Percentiles rank a stretch among this genome's conserved stretches.
Conservation (phyloP, 805 yeast genomes). For the Nadsonia fulvescens region DNA sequence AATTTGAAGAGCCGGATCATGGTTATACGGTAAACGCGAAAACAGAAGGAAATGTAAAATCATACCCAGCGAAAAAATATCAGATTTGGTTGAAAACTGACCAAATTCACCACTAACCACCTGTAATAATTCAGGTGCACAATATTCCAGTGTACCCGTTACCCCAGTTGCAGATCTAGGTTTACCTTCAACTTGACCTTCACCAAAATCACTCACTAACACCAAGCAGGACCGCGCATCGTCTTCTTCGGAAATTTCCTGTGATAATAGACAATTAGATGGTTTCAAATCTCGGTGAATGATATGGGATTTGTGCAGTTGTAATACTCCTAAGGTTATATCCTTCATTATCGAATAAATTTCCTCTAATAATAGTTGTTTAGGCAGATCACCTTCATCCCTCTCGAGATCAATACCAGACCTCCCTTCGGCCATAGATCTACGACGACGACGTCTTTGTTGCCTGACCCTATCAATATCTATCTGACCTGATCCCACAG, state of each 20-base stretch:
- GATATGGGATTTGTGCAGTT: constrained; percentile 55
- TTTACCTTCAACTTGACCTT: constrained; percentile 59
- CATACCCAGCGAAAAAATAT: constrained; percentile 70
- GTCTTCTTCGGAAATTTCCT: constrained; percentile 12
- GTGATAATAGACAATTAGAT: constrained; percentile 53
- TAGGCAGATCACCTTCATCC: too few relatives aligned
- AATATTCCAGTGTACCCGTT: constrained; percentile 76
- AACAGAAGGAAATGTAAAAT: constrained; percentile 59
- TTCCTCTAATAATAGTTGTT: constrained; percentile 32
- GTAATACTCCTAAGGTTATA: constrained; percentile 49
- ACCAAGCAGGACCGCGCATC: constrained; percentile 34
- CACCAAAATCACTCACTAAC: constrained; percentile 79
- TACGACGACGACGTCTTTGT: neutral
- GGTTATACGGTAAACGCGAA: too few relatives aligned
- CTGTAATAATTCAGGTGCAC: constrained; percentile 65
- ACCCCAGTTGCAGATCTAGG: constrained; percentile 53
- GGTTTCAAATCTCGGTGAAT: constrained; percentile 86
- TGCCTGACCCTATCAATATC: too few relatives aligned
- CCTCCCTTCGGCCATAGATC: neutral
- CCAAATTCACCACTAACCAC: constrained; percentile 20
- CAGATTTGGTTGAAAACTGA: constrained; percentile 56
- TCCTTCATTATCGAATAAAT: constrained; percentile 53
- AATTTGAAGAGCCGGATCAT: too few relatives aligned
- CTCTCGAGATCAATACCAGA: neutral
- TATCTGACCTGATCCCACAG: neutral